Percentiles rank a stretch among this genome's conserved stretches.
Conservation (phyloP, 2,329 filamentous ascomycete species). For the Fusarium virguliforme region DNA sequence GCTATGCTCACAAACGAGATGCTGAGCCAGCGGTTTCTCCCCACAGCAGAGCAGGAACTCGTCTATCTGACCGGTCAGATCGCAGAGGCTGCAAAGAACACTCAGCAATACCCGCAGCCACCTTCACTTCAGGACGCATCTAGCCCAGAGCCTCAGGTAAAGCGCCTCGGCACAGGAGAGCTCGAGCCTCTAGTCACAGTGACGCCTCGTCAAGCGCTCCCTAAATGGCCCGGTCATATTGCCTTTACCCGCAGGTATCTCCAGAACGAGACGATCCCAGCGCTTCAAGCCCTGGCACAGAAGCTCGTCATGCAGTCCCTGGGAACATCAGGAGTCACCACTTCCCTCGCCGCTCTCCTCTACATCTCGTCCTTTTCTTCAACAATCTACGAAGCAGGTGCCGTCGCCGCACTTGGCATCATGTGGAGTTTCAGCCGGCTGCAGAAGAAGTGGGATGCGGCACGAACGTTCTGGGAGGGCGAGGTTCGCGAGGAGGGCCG, state of each 20-base stretch:
- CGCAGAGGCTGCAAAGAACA: conserved; percentile 62
- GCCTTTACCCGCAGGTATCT: conserved; percentile 78
- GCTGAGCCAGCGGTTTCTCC: conserved; percentile 82
- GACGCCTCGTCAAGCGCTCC: conserved; percentile 46
- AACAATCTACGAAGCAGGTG: conserved; percentile 73
- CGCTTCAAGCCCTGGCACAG: conserved; percentile 81
- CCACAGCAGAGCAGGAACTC: conserved; percentile 83
- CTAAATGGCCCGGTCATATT: conserved; percentile 83
- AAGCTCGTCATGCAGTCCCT: conserved; percentile 82
- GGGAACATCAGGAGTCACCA: conserved; percentile 77
- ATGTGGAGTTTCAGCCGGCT: conserved; percentile 73
- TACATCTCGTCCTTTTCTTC: conserved; percentile 71
- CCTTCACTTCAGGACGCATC: conserved; percentile 38
- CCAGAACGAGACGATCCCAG: conserved; percentile 76
- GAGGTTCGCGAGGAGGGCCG: conserved; percentile 78
- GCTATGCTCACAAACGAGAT: conserved; percentile 86
- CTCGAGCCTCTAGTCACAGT: conserved; percentile 48
- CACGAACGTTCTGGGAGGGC: conserved; percentile 74
- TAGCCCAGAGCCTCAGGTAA: conserved; percentile 21
- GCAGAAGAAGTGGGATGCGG: conserved; percentile 75
- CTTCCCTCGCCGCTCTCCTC: conserved; percentile 68
- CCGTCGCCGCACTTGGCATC: conserved; percentile 73
- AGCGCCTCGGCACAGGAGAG: conserved; percentile 48
- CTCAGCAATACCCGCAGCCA: conserved; percentile 58
- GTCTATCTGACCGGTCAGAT: conserved; percentile 87